Conservation (phyloP, 164 flowering plant genomes). For the Stephania cephalantha region DNA sequence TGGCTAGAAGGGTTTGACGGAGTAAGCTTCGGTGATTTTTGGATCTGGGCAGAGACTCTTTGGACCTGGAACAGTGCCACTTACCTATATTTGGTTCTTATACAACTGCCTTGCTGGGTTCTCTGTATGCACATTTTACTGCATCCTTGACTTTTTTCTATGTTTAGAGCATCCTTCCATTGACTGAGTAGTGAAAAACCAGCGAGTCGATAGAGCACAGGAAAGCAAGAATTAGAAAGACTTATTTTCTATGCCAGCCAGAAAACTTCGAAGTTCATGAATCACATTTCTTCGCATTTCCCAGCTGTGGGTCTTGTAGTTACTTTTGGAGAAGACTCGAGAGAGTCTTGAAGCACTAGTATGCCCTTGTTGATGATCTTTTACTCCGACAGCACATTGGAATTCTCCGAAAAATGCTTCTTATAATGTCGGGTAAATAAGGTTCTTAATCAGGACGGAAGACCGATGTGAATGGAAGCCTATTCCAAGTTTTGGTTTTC, state of each 20-base stretch:
- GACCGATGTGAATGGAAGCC: neutral
- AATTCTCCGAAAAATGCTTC: too few species aligned
- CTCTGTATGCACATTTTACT: slow-evolving; percentile 20
- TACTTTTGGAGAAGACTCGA: too few species aligned
- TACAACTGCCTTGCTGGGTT: slow-evolving; percentile 48
- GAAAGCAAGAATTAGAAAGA: neutral
- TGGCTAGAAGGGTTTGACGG: slow-evolving; percentile 32
- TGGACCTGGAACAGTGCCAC: slow-evolving; percentile 97
- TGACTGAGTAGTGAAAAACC: neutral
- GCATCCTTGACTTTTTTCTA: slow-evolving; percentile 18
- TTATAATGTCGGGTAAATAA: too few species aligned
- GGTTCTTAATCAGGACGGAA: neutral
- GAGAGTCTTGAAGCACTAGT: too few species aligned
- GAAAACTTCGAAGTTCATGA: neutral
- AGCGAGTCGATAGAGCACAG: neutral
- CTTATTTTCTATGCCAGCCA: neutral
- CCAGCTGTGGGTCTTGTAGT: neutral
- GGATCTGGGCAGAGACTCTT: slow-evolving; percentile 82
- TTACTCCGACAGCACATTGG: too few species aligned
- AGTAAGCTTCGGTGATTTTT: slow-evolving; percentile 51
- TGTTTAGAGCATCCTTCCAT: neutral
- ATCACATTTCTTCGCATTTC: neutral
- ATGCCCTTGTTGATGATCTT: too few species aligned
- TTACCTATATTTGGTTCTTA: slow-evolving; percentile 64
- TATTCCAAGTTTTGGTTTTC: neutral